Conservation (phyloP, 495 filamentous ascomycete species). For the Penicillium pancosmium region DNA sequence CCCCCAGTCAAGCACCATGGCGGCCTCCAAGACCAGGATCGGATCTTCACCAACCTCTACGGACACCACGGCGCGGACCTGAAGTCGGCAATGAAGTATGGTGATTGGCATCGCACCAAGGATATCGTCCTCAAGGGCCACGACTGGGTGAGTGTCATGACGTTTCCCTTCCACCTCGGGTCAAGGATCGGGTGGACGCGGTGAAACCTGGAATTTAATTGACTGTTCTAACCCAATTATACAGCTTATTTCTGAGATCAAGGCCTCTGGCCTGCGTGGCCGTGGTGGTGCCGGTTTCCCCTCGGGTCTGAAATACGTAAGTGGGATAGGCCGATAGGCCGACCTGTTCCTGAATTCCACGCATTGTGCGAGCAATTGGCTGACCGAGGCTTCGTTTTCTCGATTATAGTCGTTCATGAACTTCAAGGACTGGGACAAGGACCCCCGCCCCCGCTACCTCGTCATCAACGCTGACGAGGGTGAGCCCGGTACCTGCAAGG, state of each 20-base stretch:
- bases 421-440: conserved; percentile 99
- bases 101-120: conserved; percentile 99
- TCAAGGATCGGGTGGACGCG: conserved; percentile 9
- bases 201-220: conserved; percentile 5
- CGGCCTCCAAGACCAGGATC: conserved; percentile 89
- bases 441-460: conserved; percentile 91
- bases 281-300: conserved; percentile 98
- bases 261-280: conserved; percentile 91
- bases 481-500: conserved; percentile 98
- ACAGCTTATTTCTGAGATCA: conserved; percentile 93
- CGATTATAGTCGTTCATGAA: conserved; percentile 93
- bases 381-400: conserved; percentile 22
- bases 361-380: conserved; percentile 1
- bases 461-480: conserved; percentile 99
- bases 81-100: conserved; percentile 95
- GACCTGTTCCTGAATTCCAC: neutral
- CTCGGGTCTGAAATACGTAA: conserved; percentile 98
- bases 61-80: conserved; percentile 87
- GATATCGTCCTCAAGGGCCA: conserved; percentile 96
- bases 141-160: conserved; percentile 72
- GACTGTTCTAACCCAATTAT: conserved; percentile 25
- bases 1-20: conserved; percentile 75
- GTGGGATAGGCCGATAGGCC: conserved; percentile 28
- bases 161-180: conserved; percentile 6
- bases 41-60: conserved; percentile 99